Evolutionary conservation across 1,284 basidiomycete genomes (phyloP).

Genomic region (Ganoderma sinense): DNA sequence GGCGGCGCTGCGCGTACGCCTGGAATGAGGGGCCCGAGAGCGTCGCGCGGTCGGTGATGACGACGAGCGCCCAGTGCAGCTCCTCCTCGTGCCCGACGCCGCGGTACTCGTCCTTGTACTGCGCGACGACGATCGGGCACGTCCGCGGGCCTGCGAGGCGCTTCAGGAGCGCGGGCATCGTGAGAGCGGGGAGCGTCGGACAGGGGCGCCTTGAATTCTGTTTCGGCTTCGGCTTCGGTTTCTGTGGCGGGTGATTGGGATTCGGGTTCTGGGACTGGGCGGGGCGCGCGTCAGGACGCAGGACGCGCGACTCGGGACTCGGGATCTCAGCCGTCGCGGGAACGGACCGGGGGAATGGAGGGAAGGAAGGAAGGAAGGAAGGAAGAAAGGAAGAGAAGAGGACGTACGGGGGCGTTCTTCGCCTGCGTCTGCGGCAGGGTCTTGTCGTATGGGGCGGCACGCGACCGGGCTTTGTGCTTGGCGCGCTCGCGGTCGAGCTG

Average conservation of each 20-base stretch:
- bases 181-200: constrained; percentile 10
- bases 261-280: too few species aligned
- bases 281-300: constrained; percentile 1
- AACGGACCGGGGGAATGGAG: not conserved
- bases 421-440: not conserved
- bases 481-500: constrained; percentile 16
- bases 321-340: not conserved
- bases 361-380: not conserved
- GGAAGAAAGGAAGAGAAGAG: not conserved
- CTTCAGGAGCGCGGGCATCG: constrained; percentile 25
- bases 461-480: constrained; percentile 12
- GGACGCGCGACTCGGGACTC: too few species aligned
- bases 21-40: constrained; percentile 32
- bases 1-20: constrained; percentile 29
- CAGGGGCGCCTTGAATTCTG: constrained; percentile 1
- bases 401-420: not conserved
- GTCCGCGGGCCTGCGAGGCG: constrained; percentile 24
- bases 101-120: constrained; percentile 34
- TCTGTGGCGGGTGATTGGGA: not conserved
- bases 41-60: constrained; percentile 30
- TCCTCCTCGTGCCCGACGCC: constrained; percentile 32
- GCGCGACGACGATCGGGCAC: constrained; percentile 34
- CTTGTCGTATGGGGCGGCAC: constrained; percentile 14
- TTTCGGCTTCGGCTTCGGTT: not conserved
- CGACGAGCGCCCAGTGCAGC: constrained; percentile 36